Conservation (phyloP, 2,329 filamentous ascomycete species). For the Waltergamsia citrina region DNA sequence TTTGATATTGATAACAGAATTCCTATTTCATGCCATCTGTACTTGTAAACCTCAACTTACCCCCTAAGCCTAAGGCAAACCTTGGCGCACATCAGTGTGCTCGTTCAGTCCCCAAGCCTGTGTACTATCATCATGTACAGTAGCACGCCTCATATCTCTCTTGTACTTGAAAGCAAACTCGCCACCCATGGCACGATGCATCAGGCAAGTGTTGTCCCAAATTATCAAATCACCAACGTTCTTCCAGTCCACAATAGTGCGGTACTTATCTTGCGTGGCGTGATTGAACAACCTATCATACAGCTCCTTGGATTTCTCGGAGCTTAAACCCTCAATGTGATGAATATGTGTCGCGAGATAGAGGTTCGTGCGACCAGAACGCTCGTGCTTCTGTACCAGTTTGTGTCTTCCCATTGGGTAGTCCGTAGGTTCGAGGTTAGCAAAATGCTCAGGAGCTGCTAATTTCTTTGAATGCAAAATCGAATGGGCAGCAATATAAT, state of each 20-base stretch:
- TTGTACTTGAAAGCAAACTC: slow-evolving; percentile 35
- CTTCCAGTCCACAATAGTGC: slow-evolving; percentile 36
- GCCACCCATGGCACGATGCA: slow-evolving; percentile 42
- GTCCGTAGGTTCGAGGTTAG: slow-evolving; percentile 27
- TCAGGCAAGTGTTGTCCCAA: slow-evolving; percentile 49
- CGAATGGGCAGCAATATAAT: slow-evolving; percentile 39
- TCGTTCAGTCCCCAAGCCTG: slow-evolving; percentile 28
- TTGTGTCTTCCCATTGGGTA: slow-evolving; percentile 33
- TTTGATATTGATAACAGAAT: no score
- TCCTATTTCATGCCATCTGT: no score
- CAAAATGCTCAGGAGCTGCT: slow-evolving; percentile 38
- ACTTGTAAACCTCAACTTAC: no score
- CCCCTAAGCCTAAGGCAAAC: no score
- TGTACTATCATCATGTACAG: slow-evolving; percentile 36
- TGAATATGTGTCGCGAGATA: slow-evolving; percentile 44
- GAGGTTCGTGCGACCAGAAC: slow-evolving; percentile 38
- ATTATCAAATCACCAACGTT: slow-evolving; percentile 39
- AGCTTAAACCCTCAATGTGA: slow-evolving; percentile 34
- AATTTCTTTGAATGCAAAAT: slow-evolving; percentile 42
- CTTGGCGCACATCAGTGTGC: slow-evolving; percentile 2
- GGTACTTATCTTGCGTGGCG: slow-evolving; percentile 35
- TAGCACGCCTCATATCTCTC: slow-evolving; percentile 46
- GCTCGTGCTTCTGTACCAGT: slow-evolving; percentile 40
- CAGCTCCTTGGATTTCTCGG: slow-evolving; percentile 23
- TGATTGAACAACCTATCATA: slow-evolving; percentile 33